Conservation (phyloP, 208 protist genomes). For the Crithidia mellificae region DNA sequence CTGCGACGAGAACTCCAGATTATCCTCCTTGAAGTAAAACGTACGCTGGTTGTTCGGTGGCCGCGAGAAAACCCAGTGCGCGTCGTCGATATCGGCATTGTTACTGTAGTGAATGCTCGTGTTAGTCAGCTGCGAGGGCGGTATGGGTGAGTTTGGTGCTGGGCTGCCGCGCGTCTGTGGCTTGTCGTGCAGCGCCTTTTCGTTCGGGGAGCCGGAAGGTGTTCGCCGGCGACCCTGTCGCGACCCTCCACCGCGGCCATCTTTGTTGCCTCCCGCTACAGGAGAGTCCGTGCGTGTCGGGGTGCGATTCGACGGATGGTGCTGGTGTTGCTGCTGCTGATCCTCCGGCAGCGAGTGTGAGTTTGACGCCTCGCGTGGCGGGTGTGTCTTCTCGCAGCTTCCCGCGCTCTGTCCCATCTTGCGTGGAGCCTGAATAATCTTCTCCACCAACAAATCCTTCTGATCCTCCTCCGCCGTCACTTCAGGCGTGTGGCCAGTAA, state of each 20-base stretch:
- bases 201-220: not conserved
- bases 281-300: not conserved
- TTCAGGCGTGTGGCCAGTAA: not conserved
- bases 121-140: not conserved
- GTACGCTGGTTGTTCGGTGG: slow-evolving; percentile 87
- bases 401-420: slow-evolving; percentile 11
- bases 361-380: slow-evolving; percentile 16
- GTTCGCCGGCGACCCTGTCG: slow-evolving; percentile 1
- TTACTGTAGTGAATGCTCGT: too few species aligned
- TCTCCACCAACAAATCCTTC: slow-evolving; percentile 43
- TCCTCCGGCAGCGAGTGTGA: slow-evolving; percentile 8
- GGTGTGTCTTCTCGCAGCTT: slow-evolving; percentile 5
- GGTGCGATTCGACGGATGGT: not conserved
- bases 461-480: slow-evolving; percentile 35
- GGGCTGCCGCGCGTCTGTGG: not conserved
- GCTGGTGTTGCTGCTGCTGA: not conserved
- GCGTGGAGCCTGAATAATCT: slow-evolving; percentile 4
- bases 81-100: slow-evolving; percentile 28
- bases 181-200: not conserved
- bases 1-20: slow-evolving; percentile 83
- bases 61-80: slow-evolving; percentile 70
- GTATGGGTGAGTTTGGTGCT: not conserved
- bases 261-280: not conserved
- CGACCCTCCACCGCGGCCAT: not conserved
- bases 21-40: slow-evolving; percentile 86